Base-by-base conservation (phyloP, 2,329 filamentous ascomycete species). In the Nemania abortiva region DNA sequence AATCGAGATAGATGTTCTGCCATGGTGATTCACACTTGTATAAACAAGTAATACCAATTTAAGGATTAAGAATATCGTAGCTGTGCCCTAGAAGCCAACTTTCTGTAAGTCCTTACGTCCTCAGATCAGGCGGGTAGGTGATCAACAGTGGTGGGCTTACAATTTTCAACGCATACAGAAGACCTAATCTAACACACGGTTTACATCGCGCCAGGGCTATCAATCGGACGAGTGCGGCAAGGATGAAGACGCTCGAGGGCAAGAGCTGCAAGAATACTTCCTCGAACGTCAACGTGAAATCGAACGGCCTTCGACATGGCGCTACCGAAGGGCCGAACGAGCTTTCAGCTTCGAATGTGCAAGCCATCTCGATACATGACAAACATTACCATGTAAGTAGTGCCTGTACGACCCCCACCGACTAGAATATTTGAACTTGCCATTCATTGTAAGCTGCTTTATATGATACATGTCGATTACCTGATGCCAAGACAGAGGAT, bases 241-340 rank as follows among this genome's bases (percentile, higher is more conserved):
- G 42, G 18, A 47, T 47, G n/a, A 47, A 47, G 42, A 20, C n/a
- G 42, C 18, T 47, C 6, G 42, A 47, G 15, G 42, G 42, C n/a
- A 47, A 47, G 42, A 47, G 42, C 42, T 47, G 42, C 15, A 47
- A 47, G 42, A 47, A 47, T 47, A 47, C 18, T 10, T 47, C 42
- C 18, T 47, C 42, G n/a, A 47, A 47, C 42, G 42, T 18, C 42
- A 47, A 47, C 5, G 42, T 47, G n/a, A 47, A 47, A 47, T 47
- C 42, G 18, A 47, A 47, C 42, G 42, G 42, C 42, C 42, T 47
- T 47, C 42, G 42, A 47, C 42, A 47, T 47, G 42, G 42, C 42
- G 42, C 42, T 18, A 47, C 42, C 18, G 42, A 47, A 47, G 42
- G 42, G 18, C 42, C 42, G 42, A 47, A 47, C 42, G 42, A 47